Evolutionary conservation across 441 rosid genomes (phyloP), one percentile per base, ranked within the genome.

Genomic region (Francoa sonchifolia): DNA sequence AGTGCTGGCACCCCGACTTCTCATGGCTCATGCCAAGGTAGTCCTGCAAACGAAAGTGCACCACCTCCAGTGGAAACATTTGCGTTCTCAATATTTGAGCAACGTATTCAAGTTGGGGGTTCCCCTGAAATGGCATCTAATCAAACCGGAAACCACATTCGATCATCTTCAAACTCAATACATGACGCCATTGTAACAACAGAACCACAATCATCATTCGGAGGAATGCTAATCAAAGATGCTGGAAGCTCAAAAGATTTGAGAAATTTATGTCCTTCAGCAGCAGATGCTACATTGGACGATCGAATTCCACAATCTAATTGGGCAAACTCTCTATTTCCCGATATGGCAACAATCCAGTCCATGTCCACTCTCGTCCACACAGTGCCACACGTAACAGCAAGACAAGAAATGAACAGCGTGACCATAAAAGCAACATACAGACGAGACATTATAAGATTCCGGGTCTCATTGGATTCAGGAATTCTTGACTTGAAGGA

Each of bases 241-340:
- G 75, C 75, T 7, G 97, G 94, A 52, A 76, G 97, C 56, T 87
- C 93, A 4, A 83, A 78, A 61, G 93, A 87, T 52, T 64, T 87
- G 54, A 67, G 74, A 58, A 80, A 77, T 39, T 79, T 78, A 23
- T 79, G 85, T 54, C 72, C 74, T 6, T 19, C 74, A 1, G 61
- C 55, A 19, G 79, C 68, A 41, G 78, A 71, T 25, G 55, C 65
- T 1, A 37, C 39, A 25, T 16, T 54, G 16, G 79, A 74, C 0
- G 90, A 77, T 38, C 69, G 55, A 33, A 35, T 73, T 42, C 77
- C 65, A 11, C 86, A 79, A 27, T 42, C 61, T 3, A 65, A 72
- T 56, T 60, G 73, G 79, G 54, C 60, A 33, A 66, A 54, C 25
- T 45, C 48, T 36, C 64, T 54, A 6, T 52, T 47, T 51, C 46